Evolutionary conservation across 371 early-diverging fungal species (phyloP).

Genomic region (Choanephora cucurbitarum): DNA sequence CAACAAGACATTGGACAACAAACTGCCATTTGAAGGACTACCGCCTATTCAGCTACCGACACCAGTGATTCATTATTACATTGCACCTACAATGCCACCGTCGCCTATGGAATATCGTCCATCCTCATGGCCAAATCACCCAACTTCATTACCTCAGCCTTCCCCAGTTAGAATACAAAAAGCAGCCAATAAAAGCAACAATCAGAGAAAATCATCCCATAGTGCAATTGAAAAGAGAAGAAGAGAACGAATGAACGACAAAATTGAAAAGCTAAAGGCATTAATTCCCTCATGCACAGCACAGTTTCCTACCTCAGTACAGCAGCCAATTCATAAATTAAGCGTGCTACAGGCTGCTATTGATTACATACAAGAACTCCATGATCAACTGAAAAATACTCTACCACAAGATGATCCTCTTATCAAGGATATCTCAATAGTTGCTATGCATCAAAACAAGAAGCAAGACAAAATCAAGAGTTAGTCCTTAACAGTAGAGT

Average conservation of each 20-base stretch:
- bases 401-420: constrained; percentile 21
- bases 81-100: constrained; percentile 8
- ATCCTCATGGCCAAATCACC: neutral
- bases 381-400: constrained; percentile 11
- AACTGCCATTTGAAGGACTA: constrained; percentile 3
- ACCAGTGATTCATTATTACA: constrained; percentile 17
- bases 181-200: constrained; percentile 5
- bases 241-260: constrained; percentile 71
- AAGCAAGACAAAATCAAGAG: neutral
- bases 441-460: constrained; percentile 6
- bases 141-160: neutral
- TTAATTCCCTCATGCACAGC: constrained; percentile 46
- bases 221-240: constrained; percentile 71
- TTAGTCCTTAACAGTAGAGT: neutral
- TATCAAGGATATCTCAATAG: constrained; percentile 8
- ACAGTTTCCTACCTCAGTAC: constrained; percentile 24
- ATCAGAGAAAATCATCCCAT: constrained; percentile 59
- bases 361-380: constrained; percentile 60
- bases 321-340: constrained; percentile 66
- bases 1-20: neutral
- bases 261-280: constrained; percentile 25
- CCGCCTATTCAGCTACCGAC: constrained; percentile 20
- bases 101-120: constrained; percentile 1
- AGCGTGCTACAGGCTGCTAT: constrained; percentile 65
- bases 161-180: constrained; percentile 17